Evolutionary conservation across 176 grass and related monocot genomes (phyloP).

Genomic region (Aegilops tauschii): DNA sequence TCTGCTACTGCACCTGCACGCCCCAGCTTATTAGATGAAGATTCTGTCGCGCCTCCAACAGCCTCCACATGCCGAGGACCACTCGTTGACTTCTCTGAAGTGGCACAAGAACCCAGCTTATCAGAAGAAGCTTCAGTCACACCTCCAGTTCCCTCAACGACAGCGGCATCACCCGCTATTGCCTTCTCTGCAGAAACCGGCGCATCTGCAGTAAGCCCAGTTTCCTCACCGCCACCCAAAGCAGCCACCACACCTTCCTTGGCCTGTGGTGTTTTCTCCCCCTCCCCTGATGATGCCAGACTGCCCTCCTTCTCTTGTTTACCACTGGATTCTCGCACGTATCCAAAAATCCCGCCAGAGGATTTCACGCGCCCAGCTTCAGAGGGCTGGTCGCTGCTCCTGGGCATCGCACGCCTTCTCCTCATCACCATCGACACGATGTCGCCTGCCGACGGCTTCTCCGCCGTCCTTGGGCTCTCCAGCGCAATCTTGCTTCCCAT

Average conservation of each 20-base stretch:
- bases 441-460: not conserved
- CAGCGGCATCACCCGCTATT: too few species aligned
- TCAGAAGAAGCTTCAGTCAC: not conserved
- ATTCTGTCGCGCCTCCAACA: not conserved
- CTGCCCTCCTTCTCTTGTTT: not conserved
- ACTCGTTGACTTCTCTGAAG: too few species aligned
- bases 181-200: not conserved
- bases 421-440: not conserved
- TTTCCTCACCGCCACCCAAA: too few species aligned
- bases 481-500: not conserved
- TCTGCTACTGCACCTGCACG: too few species aligned
- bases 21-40: not conserved
- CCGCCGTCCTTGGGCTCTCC: not conserved
- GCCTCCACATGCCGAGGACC: not conserved
- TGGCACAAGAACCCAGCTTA: not conserved
- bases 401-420: conserved; percentile 4
- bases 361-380: not conserved
- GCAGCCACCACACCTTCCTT: not conserved
- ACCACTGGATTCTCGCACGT: not conserved
- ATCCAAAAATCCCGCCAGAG: not conserved
- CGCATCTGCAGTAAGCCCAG: too few species aligned
- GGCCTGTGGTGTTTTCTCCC: not conserved
- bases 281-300: not conserved
- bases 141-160: not conserved
- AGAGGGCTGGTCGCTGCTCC: not conserved